Evolutionary conservation across 805 yeast species (phyloP), one percentile per base, ranked within the genome.

Genomic region (Diddensiella caesifluorescens): DNA sequence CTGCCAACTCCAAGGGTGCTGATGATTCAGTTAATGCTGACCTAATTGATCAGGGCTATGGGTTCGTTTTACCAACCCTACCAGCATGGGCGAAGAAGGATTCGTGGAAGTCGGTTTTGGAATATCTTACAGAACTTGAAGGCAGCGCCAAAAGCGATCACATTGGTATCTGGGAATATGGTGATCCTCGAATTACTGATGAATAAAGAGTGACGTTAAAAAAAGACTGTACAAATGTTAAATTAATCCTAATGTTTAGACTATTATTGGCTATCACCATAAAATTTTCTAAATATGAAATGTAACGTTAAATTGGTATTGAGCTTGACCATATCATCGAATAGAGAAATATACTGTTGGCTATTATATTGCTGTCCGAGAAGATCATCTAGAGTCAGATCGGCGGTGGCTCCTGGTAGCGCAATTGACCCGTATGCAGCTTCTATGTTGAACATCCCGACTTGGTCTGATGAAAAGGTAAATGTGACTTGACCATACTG

Each of bases 201-300:
- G 49, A 50, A 28, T 22, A 34, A 32, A 22, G 35, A 10, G 7
- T 7, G 20, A 18, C 6, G 22, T 7, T 5, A 10, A 32, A 32
- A 32, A 7, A 32, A 16, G 20, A 32, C 20, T 13, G 15, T 10
- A 10, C 19, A 7, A 32, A 10, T 16, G 13, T 16, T 7, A 7
- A 32, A 32, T 5, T 22, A 22, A 22, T 10, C 38, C 7, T 28
- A n/a, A 5, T 28, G 19, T 13, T 28, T 28, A 28, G 32, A 15
- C 21, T 35, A 23, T 34, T 29, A 44, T 20, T 47, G 42, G 12
- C 44, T 29, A 23, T 71, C 63, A 51, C 81, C 83, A 54, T 83
- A 84, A 59, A 88, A 88, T 61, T 83, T 82, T 50, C 72, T 72
- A 61, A 87, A 80, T 18, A 89, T 75, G 47, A 89, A 76, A 12